These are phyloP conservation scores for sunflower (Helianthus annuus) DNA, from an alignment of 129 eudicot species.

Conservation along the genomic window HanXRQr2.0-SUNRISE NC_035445.2:148785637-148786136, in stretches of 20 bases:
- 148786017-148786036: slow-evolving; percentile 94
- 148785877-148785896: slow-evolving; percentile 83
- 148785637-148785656: too few species aligned
- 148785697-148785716: not conserved
- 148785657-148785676: not conserved
- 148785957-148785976: slow-evolving; percentile 99
- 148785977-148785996: slow-evolving; percentile 89
- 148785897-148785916: slow-evolving; percentile 95
- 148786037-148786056: slow-evolving; percentile 28
- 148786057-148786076: not conserved
- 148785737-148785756: not conserved
- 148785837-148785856: slow-evolving; percentile 92
- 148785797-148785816: not conserved
- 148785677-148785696: not conserved
- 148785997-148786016: slow-evolving; percentile 93
- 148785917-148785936: slow-evolving; percentile 95
- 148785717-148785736: not conserved
- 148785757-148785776: not conserved
- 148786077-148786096: not conserved
- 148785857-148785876: slow-evolving; percentile 86
- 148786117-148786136: not conserved
- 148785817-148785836: slow-evolving; percentile 82
- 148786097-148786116: not conserved
- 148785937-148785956: slow-evolving; percentile 83
- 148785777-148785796: not conserved